These are phyloP conservation scores for Trichoderma parareesei DNA, from an alignment of 495 filamentous ascomycete species.

Conservation along the genomic window DNA sequence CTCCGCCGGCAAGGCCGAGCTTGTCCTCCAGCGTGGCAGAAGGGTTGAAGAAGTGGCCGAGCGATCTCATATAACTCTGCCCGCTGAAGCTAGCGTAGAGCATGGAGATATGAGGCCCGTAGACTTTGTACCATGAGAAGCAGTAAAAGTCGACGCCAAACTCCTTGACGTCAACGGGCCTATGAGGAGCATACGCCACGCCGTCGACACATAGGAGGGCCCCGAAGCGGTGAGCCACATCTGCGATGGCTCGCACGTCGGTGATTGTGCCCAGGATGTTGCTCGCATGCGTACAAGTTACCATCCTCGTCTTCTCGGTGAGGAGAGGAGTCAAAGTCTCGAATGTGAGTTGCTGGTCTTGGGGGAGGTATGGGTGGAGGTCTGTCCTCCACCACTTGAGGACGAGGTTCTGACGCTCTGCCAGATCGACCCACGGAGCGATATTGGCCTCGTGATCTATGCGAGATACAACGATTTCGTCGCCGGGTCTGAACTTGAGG, in stretches of 20 bases:
- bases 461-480: constrained; percentile 57
- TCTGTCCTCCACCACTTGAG: constrained; percentile 61
- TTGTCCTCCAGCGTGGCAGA: constrained; percentile 49
- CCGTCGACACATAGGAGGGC: constrained; percentile 47
- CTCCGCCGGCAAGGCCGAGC: constrained; percentile 54
- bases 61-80: constrained; percentile 39
- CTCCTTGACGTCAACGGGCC: constrained; percentile 53
- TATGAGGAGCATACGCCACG: constrained; percentile 64
- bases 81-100: constrained; percentile 51
- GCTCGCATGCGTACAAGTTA: constrained; percentile 59
- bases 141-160: constrained; percentile 66
- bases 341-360: constrained; percentile 45
- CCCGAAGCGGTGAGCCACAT: constrained; percentile 30
- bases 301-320: constrained; percentile 48
- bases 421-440: constrained; percentile 56
- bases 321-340: constrained; percentile 48
- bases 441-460: constrained; percentile 65
- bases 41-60: constrained; percentile 64
- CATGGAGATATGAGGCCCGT: constrained; percentile 61
- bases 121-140: constrained; percentile 74
- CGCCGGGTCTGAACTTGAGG: constrained; percentile 47
- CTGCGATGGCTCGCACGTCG: constrained; percentile 48
- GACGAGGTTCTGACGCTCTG: constrained; percentile 42
- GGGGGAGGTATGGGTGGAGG: no score
- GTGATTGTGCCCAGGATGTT: constrained; percentile 67